Evolutionary conservation across 2,329 filamentous ascomycete genomes (phyloP).

Genomic region (Pyrenophora tritici-repentis): DNA sequence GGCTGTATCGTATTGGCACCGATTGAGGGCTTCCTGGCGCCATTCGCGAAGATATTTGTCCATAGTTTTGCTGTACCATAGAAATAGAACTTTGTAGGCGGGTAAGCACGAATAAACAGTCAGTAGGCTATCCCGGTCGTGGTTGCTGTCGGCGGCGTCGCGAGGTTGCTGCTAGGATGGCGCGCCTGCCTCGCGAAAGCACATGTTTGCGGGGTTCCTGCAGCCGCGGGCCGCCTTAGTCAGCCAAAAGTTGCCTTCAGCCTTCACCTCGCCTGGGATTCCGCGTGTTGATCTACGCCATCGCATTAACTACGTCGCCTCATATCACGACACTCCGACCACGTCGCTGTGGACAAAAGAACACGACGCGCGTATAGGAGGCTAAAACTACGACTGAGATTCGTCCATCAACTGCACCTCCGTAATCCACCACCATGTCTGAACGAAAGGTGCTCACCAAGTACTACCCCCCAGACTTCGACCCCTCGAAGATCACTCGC

Average conservation of each 20-base stretch:
- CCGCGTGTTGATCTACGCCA: neutral
- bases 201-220: constrained; percentile 25
- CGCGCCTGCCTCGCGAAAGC: constrained; percentile 26
- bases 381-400: too few relatives aligned
- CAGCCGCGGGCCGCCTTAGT: constrained; percentile 18
- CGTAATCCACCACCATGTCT: constrained; percentile 65
- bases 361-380: neutral
- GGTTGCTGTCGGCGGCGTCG: constrained; percentile 1
- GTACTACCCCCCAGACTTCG: constrained; percentile 80
- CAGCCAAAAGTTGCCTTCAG: constrained; percentile 20
- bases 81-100: neutral
- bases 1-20: constrained; percentile 93
- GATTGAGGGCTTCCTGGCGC: constrained; percentile 93
- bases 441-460: constrained; percentile 79
- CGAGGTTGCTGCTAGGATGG: constrained; percentile 12
- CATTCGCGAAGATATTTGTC: constrained; percentile 91
- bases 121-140: constrained; percentile 1
- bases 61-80: constrained; percentile 60
- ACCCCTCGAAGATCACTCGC: constrained; percentile 77
- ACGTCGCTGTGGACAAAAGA: neutral
- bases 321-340: neutral
- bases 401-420: neutral
- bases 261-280: constrained; percentile 3
- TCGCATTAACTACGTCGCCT: neutral
- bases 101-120: neutral